A percentile compares a stretch with the other conserved stretches of the same genome.
These are phyloP conservation scores for Inonotus obliquus DNA, from an alignment of 1,284 basidiomycete species.

Conservation along the genomic window DNA sequence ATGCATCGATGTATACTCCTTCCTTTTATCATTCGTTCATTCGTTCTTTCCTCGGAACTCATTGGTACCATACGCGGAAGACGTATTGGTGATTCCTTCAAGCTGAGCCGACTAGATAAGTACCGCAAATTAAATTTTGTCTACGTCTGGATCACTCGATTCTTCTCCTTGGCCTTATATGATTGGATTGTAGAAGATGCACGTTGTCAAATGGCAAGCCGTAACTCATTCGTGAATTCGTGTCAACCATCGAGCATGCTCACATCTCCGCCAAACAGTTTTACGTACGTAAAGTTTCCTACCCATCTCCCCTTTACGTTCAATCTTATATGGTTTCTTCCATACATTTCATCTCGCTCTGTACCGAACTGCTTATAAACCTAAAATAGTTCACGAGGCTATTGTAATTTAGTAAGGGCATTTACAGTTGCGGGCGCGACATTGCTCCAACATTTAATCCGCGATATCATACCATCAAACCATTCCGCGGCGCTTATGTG, in stretches of 20 bases:
- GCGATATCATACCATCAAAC: too few relatives aligned
- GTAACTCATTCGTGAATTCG: background rate
- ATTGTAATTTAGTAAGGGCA: too few relatives aligned
- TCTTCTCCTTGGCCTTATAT: slow-evolving; percentile 45
- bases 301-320: background rate
- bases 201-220: background rate
- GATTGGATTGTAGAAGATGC: slow-evolving; percentile 35
- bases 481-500: too few relatives aligned
- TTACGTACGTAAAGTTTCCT: background rate
- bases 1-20: too few relatives aligned
- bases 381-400: too few relatives aligned
- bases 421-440: too few relatives aligned
- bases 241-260: background rate
- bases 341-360: background rate
- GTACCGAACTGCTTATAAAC: too few relatives aligned
- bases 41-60: slow-evolving; percentile 51
- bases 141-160: slow-evolving; percentile 53
- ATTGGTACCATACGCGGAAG: slow-evolving; percentile 46
- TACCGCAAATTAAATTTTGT: slow-evolving; percentile 57
- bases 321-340: background rate
- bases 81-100: slow-evolving; percentile 26
- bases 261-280: background rate
- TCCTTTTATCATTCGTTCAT: slow-evolving; percentile 62
- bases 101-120: slow-evolving; percentile 63
- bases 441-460: too few relatives aligned